Base-by-base conservation (phyloP, 805 yeast genomes). In the Lipomyces starkeyi region DNA sequence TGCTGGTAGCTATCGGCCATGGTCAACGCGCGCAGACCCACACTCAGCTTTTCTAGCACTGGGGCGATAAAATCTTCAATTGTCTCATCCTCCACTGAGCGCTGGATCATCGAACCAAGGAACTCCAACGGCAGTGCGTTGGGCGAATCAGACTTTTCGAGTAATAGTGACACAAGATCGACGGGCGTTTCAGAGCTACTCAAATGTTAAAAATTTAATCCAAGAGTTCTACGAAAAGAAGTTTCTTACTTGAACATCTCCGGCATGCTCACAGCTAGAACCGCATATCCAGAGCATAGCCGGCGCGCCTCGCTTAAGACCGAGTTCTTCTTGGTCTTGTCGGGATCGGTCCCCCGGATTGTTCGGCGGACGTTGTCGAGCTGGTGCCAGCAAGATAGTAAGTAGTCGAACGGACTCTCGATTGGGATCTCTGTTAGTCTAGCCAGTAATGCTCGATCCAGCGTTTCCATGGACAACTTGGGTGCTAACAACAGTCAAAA, bases 21-120 rank as follows among this genome's bases (percentile, higher is more conserved):
- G n/a, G 74, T 64, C 22, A 71, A 29, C 11, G 68, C 35, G 74
- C 65, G 35, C 78, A 80, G 62, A 75, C 78, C 43, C 73, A 71
- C 14, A 86, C 82, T 59, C 86, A 77, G 27, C 71, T 70, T 56
- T 25, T 77, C 76, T 58, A 84, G 76, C 27, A 90, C 78, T 4
- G 84, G 80, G 67, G 85, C 84, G 67, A 89, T 77, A 40, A 91
- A 81, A 22, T 89, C 95, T 7, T 85, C 71, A 6, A 88, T 76
- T 0, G 88, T 81, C 1, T 88, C 96, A 74, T 91, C 92, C 65
- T 88, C 90, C 29, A 84, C 81, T 9, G 93, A 85, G 64, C 87
- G 82, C 43, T 81, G 78, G 17, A 90, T 76, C 37, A 91, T 81
- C 57, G 86, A 89, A 2, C 82, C 77, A 63, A 92, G 76, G 68